Evolutionary conservation across 495 filamentous ascomycete species (phyloP), one percentile per base, ranked within the genome.

Genomic region (Penicillium herquei): DNA sequence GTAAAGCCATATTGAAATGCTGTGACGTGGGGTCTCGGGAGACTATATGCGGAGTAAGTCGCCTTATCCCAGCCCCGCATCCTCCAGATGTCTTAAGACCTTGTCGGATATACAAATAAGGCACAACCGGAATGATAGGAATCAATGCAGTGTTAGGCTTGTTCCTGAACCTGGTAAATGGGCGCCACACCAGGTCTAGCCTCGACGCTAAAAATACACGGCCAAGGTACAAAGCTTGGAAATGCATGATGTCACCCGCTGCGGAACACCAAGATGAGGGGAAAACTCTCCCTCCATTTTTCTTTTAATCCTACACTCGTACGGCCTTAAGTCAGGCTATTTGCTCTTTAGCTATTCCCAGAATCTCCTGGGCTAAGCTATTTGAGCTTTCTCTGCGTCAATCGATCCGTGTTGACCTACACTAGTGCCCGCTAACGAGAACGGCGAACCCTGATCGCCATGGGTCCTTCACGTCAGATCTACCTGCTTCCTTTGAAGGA

Each of bases 401-500:
- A 44, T 31, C 3, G 4, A 7, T 50, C 44, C 31, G 12, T 12
- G 21, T 8, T 39, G 33, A 14, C 44, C 44, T 41, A 21, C n/a
- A 14, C 35, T 35, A 37, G 18, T 33, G 45, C 26, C 33, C 33
- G 31, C 50, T 49, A 26, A 26, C 35, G 30, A 31, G 10, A 40
- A 26, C 43, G 12, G 11, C 14, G 6, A 32, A 32, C 30, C 21
- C 14, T 26, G 42, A 44, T 44, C 39, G 58, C 48, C 49, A 77
- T 76, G 72, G 44, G 58, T 52, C 43, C 63, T 56, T 54, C 68
- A 30, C 65, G 63, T 21, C 68, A 90, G 69, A 82, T 97, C 52
- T 94, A 97, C 72, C 75, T 94, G 59, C 80, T 99, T 49, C 89
- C 89, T 48, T 81, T 99, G 69, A 92, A 87, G 65, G 94, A 99